These are phyloP conservation scores for Cladophialophora carrionii DNA, from an alignment of 2,329 filamentous ascomycete genomes.

Conservation along the genomic window DNA sequence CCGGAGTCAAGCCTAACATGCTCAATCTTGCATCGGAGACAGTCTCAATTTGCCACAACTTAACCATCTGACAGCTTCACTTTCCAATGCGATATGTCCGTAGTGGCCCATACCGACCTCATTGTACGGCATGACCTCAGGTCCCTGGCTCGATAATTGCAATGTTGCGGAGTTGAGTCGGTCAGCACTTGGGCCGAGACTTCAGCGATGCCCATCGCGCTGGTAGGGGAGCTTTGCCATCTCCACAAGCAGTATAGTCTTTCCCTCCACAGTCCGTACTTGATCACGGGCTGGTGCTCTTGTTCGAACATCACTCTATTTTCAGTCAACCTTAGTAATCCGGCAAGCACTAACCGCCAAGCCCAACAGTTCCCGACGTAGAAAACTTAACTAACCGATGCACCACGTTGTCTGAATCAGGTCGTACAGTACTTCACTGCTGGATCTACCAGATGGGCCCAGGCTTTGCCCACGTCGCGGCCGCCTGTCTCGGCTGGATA, in stretches of 20 bases:
- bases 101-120: slow-evolving; percentile 20
- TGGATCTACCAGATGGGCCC: slow-evolving; percentile 3
- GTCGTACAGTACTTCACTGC: slow-evolving; percentile 9
- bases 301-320: slow-evolving; percentile 15
- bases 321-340: not conserved
- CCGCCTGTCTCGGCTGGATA: not conserved
- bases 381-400: slow-evolving; percentile 5
- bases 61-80: not conserved
- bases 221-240: slow-evolving; percentile 30
- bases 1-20: slow-evolving; percentile 6
- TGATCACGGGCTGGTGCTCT: not conserved
- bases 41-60: slow-evolving; percentile 1
- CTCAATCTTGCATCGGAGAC: slow-evolving; percentile 3
- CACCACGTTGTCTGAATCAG: slow-evolving; percentile 12
- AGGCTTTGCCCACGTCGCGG: slow-evolving; percentile 10
- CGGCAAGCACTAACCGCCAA: not conserved
- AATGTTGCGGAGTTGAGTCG: slow-evolving; percentile 29
- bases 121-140: slow-evolving; percentile 45
- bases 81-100: not conserved
- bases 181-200: slow-evolving; percentile 32
- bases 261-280: not conserved
- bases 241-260: slow-evolving; percentile 1
- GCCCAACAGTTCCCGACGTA: not conserved
- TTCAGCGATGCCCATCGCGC: slow-evolving; percentile 29
- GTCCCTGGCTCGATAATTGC: slow-evolving; percentile 44